A percentile compares a stretch with the other conserved stretches of the same genome.
phyloP scores from a whole-genome alignment of 495 filamentous ascomycete species.

The Chaetomium cochliodes region DNA sequence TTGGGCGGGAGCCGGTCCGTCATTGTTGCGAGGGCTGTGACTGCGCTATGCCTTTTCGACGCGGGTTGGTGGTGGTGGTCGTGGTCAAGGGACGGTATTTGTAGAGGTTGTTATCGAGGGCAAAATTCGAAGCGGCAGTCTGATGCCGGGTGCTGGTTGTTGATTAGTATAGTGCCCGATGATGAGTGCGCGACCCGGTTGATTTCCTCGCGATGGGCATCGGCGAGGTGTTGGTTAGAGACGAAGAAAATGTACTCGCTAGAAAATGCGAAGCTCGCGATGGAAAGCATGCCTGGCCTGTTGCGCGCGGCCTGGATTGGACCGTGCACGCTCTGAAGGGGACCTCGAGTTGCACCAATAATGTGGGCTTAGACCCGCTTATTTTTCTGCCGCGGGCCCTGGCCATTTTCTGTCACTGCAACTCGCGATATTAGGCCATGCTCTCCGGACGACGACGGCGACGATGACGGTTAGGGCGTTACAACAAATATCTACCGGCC shows the following conservation, averaged over 20 bases:
- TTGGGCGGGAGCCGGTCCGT: conserved; percentile 94
- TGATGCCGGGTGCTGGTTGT: not conserved
- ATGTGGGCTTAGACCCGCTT: not conserved
- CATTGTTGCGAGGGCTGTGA: conserved; percentile 52
- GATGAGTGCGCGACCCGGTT: not conserved
- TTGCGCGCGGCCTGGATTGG: not conserved
- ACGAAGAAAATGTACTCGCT: not conserved
- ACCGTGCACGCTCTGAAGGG: conserved; percentile 4
- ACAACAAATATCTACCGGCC: conserved; percentile 57
- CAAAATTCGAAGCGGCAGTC: not conserved
- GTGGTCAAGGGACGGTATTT: no score
- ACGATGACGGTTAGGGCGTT: conserved; percentile 69
- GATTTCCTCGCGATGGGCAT: not conserved
- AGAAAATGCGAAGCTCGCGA: conserved; percentile 3
- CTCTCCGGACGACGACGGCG: conserved; percentile 27
- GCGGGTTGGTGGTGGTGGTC: no score
- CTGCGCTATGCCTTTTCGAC: no score
- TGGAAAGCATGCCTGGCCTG: conserved; percentile 10
- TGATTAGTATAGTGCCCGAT: not conserved
- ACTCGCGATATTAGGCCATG: conserved; percentile 24
- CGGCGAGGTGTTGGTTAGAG: not conserved
- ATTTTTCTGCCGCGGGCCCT: conserved; percentile 16
- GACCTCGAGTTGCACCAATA: conserved; percentile 10
- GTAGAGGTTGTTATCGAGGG: not conserved
- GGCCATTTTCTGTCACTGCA: conserved; percentile 23